Evolutionary conservation across 2,329 filamentous ascomycete species (phyloP).

Genomic region (Exophiala aquamarina): DNA sequence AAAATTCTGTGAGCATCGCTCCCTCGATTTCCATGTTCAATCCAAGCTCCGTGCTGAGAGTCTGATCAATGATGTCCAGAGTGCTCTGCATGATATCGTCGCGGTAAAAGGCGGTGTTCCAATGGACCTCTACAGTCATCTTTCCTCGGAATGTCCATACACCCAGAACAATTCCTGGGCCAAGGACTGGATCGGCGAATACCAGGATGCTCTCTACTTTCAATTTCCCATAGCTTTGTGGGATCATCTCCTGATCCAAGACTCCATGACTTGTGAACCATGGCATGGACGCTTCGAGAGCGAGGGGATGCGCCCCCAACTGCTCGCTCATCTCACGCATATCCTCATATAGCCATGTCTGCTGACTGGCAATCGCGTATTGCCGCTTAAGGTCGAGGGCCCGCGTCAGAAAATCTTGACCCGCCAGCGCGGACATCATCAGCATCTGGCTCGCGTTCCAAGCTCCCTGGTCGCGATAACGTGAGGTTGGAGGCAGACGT

Average conservation of each 20-base stretch:
- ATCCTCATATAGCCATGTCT: conserved; percentile 10
- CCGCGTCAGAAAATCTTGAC: conserved; percentile 10
- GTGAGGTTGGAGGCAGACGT: conserved; percentile 7
- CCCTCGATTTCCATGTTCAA: conserved; percentile 2
- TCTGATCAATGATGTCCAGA: conserved; percentile 8
- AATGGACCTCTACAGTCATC: conserved; percentile 13
- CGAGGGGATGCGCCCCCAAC: neutral
- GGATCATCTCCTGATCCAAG: conserved; percentile 11
- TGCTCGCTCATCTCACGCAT: conserved; percentile 4
- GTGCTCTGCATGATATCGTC: neutral
- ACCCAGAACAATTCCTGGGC: conserved; percentile 10
- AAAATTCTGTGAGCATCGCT: neutral
- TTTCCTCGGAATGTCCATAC: conserved; percentile 12
- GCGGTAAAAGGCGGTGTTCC: conserved; percentile 10
- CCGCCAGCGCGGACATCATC: conserved; percentile 5
- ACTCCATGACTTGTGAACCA: conserved; percentile 13
- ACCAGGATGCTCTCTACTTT: conserved; percentile 7
- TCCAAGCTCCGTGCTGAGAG: conserved; percentile 4
- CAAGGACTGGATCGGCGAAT: conserved; percentile 7
- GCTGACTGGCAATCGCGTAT: conserved; percentile 6
- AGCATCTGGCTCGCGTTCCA: conserved; percentile 12
- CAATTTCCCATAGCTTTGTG: conserved; percentile 1
- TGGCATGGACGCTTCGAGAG: conserved; percentile 3
- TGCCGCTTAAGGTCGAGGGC: conserved; percentile 6
- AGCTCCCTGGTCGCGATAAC: conserved; percentile 7